Percentiles rank a stretch among this genome's conserved stretches.
phyloP scores from a whole-genome alignment of 257 asterid species.

The Nicotiana obtusifolia region DNA sequence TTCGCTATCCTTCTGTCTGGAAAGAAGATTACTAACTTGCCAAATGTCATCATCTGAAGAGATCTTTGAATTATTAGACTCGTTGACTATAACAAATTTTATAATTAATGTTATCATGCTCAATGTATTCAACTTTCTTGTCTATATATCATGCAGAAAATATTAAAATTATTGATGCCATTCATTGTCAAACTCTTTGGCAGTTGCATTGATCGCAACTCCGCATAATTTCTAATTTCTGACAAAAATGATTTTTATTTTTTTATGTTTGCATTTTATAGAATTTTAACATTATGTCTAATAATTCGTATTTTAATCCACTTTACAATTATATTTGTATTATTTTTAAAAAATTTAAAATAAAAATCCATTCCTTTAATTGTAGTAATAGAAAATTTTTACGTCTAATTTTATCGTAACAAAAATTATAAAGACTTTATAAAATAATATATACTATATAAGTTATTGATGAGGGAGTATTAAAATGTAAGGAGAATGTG shows the following conservation, averaged over 20 bases:
- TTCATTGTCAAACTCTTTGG: background rate
- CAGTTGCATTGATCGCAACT: background rate
- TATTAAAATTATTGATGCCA: background rate
- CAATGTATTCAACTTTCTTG: background rate
- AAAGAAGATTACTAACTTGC: background rate
- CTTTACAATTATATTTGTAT: too few relatives aligned
- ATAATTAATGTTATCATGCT: background rate
- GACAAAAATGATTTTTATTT: background rate
- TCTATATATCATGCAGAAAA: background rate
- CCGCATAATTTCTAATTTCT: background rate
- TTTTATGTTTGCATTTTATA: background rate
- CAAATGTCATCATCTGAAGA: background rate
- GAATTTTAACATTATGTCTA: too few relatives aligned
- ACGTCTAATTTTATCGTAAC: too few relatives aligned
- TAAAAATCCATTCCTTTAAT: too few relatives aligned
- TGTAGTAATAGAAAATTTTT: too few relatives aligned
- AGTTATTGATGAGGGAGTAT: too few relatives aligned
- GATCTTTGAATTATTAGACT: background rate
- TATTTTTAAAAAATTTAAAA: too few relatives aligned
- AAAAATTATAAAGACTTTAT: too few relatives aligned
- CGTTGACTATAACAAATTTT: background rate
- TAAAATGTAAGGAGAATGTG: too few relatives aligned
- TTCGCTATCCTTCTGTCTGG: background rate
- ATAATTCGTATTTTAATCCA: too few relatives aligned
- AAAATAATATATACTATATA: too few relatives aligned